Evolutionary conservation across 805 yeast species (phyloP).

Genomic region (Metschnikowia reukaufii): DNA sequence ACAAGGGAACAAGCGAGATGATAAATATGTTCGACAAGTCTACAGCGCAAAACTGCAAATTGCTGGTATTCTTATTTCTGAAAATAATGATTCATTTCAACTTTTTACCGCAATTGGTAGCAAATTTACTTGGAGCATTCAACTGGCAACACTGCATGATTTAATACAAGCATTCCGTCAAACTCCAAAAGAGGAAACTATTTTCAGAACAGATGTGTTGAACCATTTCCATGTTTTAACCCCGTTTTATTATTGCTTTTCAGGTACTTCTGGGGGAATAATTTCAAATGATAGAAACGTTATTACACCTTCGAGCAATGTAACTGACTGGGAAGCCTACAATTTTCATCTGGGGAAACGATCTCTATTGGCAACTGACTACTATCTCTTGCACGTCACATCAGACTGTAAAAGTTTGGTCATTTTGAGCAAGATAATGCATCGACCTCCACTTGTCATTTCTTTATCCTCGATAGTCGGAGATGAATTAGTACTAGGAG

Average conservation of each 20-base stretch:
- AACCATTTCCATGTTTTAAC: conserved; percentile 1
- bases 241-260: conserved; percentile 10
- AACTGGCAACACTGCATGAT: conserved; percentile 31
- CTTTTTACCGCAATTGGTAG: conserved; percentile 19
- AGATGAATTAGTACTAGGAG: conserved; percentile 24
- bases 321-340: conserved; percentile 8
- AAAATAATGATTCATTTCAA: conserved; percentile 25
- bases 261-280: conserved; percentile 19
- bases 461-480: conserved; percentile 1
- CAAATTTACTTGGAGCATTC: conserved; percentile 35
- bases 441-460: conserved; percentile 10
- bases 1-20: conserved; percentile 36
- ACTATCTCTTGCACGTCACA: conserved; percentile 30
- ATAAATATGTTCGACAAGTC: conserved; percentile 31
- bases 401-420: conserved; percentile 20
- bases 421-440: conserved; percentile 32
- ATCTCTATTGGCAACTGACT: conserved; percentile 28
- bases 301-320: conserved; percentile 19
- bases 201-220: background rate
- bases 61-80: conserved; percentile 22
- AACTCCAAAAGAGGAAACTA: background rate
- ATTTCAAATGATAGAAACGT: conserved; percentile 35
- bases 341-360: conserved; percentile 8
- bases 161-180: conserved; percentile 27
- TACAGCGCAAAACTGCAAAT: conserved; percentile 21